Evolutionary conservation across 371 early-diverging fungal genomes (phyloP).

Genomic region (Mucor velutinosus): DNA sequence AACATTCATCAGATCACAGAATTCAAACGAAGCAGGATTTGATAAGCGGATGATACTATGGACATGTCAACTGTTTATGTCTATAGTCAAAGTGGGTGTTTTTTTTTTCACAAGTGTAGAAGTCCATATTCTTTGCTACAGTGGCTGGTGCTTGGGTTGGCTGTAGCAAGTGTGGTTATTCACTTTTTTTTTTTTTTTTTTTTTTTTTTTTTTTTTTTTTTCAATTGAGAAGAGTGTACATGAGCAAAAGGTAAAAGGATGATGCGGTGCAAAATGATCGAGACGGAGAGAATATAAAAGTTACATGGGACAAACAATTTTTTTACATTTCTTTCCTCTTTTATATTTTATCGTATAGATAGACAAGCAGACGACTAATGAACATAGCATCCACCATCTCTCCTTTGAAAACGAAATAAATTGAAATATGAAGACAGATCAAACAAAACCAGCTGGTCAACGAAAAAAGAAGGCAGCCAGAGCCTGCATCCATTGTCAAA

Average conservation of each 20-base stretch:
- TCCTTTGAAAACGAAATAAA: not conserved
- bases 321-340: not conserved
- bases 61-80: no score
- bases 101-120: no score
- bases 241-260: not conserved
- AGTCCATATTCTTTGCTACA: no score
- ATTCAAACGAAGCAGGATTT: no score
- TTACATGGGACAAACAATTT: not conserved
- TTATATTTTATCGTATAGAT: not conserved
- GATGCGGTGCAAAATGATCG: no score
- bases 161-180: no score
- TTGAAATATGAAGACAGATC: slow-evolving; percentile 19
- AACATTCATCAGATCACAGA: no score
- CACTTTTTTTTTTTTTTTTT: no score
- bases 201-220: no score
- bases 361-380: not conserved
- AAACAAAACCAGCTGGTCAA: slow-evolving; percentile 16
- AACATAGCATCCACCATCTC: not conserved
- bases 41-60: no score
- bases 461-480: slow-evolving; percentile 39
- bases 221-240: not conserved
- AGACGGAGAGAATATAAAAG: not conserved
- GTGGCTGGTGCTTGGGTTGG: no score
- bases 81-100: no score
- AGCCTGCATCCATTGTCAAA: slow-evolving; percentile 57